These are phyloP conservation scores for Phoma sp. DNA, from an alignment of 2,329 filamentous ascomycete genomes.

Conservation along the genomic window DNA sequence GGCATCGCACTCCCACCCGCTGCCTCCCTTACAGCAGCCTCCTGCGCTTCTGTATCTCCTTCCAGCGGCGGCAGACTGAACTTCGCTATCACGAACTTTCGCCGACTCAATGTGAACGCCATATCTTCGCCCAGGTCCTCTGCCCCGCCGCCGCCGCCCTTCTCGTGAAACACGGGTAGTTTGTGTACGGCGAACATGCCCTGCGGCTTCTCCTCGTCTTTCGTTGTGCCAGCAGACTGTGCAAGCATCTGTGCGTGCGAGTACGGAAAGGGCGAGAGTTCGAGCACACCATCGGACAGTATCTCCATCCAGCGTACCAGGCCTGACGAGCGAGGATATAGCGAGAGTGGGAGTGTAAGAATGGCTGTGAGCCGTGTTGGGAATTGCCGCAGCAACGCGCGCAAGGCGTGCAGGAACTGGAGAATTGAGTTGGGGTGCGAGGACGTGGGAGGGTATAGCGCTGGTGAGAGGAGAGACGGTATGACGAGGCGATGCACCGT, in stretches of 20 bases:
- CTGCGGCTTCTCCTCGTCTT: slow-evolving; percentile 77
- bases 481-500: slow-evolving; percentile 81
- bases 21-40: slow-evolving; percentile 47
- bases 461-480: slow-evolving; percentile 86
- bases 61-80: slow-evolving; percentile 89
- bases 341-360: slow-evolving; percentile 77
- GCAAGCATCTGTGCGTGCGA: slow-evolving; percentile 58
- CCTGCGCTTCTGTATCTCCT: slow-evolving; percentile 70
- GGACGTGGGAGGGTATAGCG: slow-evolving; percentile 74
- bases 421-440: slow-evolving; percentile 76
- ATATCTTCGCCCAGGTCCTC: slow-evolving; percentile 77
- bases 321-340: slow-evolving; percentile 78
- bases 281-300: slow-evolving; percentile 82
- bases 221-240: slow-evolving; percentile 57
- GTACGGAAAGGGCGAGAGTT: slow-evolving; percentile 77
- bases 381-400: slow-evolving; percentile 74
- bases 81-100: slow-evolving; percentile 82
- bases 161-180: slow-evolving; percentile 84
- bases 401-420: slow-evolving; percentile 79
- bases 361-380: slow-evolving; percentile 71
- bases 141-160: slow-evolving; percentile 76
- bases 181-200: slow-evolving; percentile 85
- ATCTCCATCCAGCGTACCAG: slow-evolving; percentile 86
- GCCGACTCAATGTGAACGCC: slow-evolving; percentile 86
- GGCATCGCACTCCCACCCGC: slow-evolving; percentile 59